Percentiles rank a stretch among this genome's conserved stretches.
phyloP scores from a whole-genome alignment of 352 stramenopile genomes.

The Phytopythium montanum region DNA sequence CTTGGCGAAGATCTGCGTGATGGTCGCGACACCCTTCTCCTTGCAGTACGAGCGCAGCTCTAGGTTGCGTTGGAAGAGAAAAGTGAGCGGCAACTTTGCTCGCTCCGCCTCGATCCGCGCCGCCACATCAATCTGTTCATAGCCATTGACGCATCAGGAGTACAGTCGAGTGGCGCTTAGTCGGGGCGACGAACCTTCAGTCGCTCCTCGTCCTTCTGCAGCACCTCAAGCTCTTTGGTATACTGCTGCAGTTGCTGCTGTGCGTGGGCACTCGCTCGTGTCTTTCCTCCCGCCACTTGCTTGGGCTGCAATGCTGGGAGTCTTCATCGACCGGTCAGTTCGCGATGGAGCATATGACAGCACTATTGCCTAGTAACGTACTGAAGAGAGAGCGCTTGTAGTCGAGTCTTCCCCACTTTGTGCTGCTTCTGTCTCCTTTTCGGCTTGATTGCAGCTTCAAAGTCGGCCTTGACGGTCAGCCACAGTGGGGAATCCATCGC shows the following conservation, averaged over 20 bases:
- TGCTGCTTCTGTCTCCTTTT: background rate
- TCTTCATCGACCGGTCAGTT: background rate
- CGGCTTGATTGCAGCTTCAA: background rate
- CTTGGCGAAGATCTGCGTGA: slow-evolving; percentile 64
- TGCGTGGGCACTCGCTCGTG: background rate
- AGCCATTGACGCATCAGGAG: background rate
- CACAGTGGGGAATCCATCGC: background rate
- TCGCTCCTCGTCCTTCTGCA: slow-evolving; percentile 1
- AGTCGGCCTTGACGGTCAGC: background rate
- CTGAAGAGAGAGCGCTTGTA: slow-evolving; percentile 4
- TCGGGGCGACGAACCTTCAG: background rate
- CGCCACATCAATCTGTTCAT: slow-evolving; percentile 12
- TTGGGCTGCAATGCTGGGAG: slow-evolving; percentile 1
- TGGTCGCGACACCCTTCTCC: slow-evolving; percentile 44
- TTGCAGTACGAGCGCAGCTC: slow-evolving; percentile 47
- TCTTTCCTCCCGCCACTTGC: background rate
- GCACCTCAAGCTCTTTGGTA: background rate
- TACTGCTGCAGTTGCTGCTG: background rate
- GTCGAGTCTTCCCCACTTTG: background rate
- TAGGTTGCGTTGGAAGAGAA: slow-evolving; percentile 74
- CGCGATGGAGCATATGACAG: background rate
- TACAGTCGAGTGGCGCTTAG: background rate
- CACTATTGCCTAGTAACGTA: background rate
- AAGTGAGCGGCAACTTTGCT: slow-evolving; percentile 53
- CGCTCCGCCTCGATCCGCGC: slow-evolving; percentile 50